These are phyloP conservation scores for Meyerozyma guilliermondii DNA, from an alignment of 1,139 yeast species.

Conservation along the genomic window DNA sequence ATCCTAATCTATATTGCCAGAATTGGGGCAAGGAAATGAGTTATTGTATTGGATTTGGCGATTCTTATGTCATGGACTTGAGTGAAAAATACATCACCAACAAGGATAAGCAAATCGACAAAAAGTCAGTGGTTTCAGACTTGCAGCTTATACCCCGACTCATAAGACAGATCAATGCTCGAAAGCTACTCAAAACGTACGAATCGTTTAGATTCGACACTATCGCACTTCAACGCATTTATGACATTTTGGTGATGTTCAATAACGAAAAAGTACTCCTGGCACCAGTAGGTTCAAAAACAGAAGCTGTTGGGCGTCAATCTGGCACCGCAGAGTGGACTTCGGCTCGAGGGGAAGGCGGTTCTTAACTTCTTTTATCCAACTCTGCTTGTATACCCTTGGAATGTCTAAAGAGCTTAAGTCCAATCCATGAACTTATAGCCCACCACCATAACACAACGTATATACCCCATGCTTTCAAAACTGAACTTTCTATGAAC, in stretches of 20 bases:
- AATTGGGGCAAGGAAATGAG: conserved; percentile 97
- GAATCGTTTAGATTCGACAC: conserved; percentile 9
- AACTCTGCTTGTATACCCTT: conserved; percentile 38
- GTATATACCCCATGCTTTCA: conserved; percentile 48
- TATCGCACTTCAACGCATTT: conserved; percentile 5
- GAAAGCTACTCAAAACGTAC: conserved; percentile 24
- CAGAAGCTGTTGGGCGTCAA: conserved; percentile 46
- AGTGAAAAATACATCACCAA: conserved; percentile 62
- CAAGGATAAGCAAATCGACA: conserved; percentile 45
- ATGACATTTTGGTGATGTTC: conserved; percentile 6
- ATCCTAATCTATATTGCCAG: conserved; percentile 67
- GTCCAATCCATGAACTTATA: conserved; percentile 67
- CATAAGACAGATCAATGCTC: conserved; percentile 35
- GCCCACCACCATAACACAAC: conserved; percentile 78
- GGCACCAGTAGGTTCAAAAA: conserved; percentile 5
- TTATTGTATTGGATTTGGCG: conserved; percentile 67
- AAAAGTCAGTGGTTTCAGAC: conserved; percentile 33
- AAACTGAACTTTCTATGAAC: conserved; percentile 42
- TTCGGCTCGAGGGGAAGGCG: conserved; percentile 68
- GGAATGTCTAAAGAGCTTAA: conserved; percentile 72
- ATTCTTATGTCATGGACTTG: conserved; percentile 61
- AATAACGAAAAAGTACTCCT: conserved; percentile 6
- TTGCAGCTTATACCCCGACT: conserved; percentile 35
- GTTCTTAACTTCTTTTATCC: conserved; percentile 20
- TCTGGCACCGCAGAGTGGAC: conserved; percentile 81